phyloP scores from a whole-genome alignment of 2,329 filamentous ascomycete genomes.

The Ascochyta rabiei region DNA sequence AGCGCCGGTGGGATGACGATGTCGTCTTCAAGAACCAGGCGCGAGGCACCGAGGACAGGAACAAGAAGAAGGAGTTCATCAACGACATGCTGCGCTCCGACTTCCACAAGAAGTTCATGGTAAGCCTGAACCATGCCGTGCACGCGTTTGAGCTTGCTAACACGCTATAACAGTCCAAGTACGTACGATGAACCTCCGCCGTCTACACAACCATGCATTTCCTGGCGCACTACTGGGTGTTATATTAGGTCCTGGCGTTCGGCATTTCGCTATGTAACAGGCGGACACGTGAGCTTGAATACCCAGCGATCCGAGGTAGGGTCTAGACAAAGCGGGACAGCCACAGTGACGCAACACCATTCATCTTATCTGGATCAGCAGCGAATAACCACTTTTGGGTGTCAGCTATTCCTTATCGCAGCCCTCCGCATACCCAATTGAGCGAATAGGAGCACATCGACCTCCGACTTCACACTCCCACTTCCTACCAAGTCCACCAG shows the following conservation, averaged over 20 bases:
- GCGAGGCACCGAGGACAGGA: conserved; percentile 88
- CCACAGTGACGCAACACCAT: conserved; percentile 30
- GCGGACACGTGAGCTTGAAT: conserved; percentile 27
- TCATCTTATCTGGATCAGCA: conserved; percentile 45
- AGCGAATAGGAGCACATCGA: conserved; percentile 18
- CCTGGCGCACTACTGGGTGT: conserved; percentile 2
- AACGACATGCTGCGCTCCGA: conserved; percentile 94
- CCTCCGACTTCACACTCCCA: conserved; percentile 1
- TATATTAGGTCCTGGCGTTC: conserved; percentile 20
- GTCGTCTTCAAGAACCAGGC: conserved; percentile 99
- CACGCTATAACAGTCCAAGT: conserved; percentile 38
- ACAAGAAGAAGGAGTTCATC: conserved; percentile 94
- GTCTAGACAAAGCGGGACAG: conserved; percentile 13
- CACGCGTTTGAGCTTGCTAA: conserved; percentile 9
- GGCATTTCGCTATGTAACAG: conserved; percentile 14
- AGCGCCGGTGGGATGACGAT: conserved; percentile 95
- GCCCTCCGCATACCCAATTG: conserved; percentile 20
- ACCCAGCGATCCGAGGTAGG: conserved; percentile 27
- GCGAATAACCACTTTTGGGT: conserved; percentile 24
- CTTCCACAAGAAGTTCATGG: conserved; percentile 98
- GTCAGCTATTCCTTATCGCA: conserved; percentile 30
- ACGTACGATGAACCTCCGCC: conserved; percentile 43
- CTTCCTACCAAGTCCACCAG: not conserved
- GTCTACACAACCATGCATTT: conserved; percentile 1
- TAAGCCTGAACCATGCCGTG: conserved; percentile 37